These are phyloP conservation scores for Candida berthetii DNA, from an alignment of 805 yeast species.

Conservation along the genomic window DNA sequence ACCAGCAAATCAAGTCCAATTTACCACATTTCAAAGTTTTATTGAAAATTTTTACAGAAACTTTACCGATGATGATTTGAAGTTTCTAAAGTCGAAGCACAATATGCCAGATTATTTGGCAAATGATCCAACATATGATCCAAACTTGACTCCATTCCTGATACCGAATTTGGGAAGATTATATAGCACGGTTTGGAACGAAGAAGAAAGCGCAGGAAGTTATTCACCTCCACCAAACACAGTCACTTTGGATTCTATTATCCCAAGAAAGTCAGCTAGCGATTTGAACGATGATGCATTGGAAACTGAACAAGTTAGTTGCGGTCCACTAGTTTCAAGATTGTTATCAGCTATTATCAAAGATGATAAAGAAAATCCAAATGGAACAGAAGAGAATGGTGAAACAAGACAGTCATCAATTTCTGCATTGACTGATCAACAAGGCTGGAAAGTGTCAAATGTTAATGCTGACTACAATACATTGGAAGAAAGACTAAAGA, in stretches of 20 bases:
- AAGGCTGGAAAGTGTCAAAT: constrained; percentile 40
- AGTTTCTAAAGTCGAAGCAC: constrained; percentile 57
- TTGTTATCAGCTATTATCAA: constrained; percentile 73
- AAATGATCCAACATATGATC: constrained; percentile 46
- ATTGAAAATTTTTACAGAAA: constrained; percentile 81
- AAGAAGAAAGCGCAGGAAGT: constrained; percentile 58
- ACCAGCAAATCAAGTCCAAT: constrained; percentile 88
- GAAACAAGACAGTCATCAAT: constrained; percentile 14
- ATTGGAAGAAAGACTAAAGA: constrained; percentile 79
- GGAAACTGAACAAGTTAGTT: constrained; percentile 70
- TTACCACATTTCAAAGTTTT: constrained; percentile 77
- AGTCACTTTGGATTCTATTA: constrained; percentile 29
- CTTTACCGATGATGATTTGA: constrained; percentile 75
- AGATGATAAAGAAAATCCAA: constrained; percentile 20
- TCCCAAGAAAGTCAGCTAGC: constrained; percentile 57
- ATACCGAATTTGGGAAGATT: constrained; percentile 84
- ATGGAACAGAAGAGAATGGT: constrained; percentile 19
- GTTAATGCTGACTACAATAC: constrained; percentile 62
- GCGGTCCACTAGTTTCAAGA: constrained; percentile 89
- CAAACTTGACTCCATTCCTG: constrained; percentile 62
- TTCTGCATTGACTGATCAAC: constrained; percentile 32
- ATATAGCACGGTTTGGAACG: constrained; percentile 82
- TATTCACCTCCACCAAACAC: constrained; percentile 44
- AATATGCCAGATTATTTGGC: constrained; percentile 45
- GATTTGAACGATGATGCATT: constrained; percentile 52